Evolutionary conservation across 2,329 filamentous ascomycete species (phyloP).

Genomic region (Fusarium sublunatum): DNA sequence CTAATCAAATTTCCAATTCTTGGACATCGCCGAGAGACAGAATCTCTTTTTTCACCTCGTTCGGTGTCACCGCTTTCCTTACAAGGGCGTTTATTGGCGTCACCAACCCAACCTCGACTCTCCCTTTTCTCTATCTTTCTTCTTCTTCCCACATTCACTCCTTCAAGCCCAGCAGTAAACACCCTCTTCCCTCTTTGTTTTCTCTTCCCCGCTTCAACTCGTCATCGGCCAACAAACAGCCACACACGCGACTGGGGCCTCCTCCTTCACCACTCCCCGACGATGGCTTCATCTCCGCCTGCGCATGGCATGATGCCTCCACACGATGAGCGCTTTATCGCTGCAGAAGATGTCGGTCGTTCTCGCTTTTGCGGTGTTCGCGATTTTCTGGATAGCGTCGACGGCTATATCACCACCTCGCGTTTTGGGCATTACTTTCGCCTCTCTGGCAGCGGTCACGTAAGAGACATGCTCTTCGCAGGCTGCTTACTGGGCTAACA

Average conservation of each 20-base stretch:
- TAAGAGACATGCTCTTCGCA: conserved; percentile 53
- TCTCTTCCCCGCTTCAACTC: background rate
- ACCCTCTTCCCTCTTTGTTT: background rate
- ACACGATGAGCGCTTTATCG: conserved; percentile 1
- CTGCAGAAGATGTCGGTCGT: conserved; percentile 21
- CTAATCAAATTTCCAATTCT: background rate
- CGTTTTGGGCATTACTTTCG: conserved; percentile 71
- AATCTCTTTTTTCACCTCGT: conserved; percentile 13
- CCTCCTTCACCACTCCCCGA: background rate
- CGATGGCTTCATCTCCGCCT: conserved; percentile 29
- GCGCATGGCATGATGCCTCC: conserved; percentile 25
- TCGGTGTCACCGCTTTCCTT: conserved; percentile 34
- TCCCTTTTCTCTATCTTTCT: background rate
- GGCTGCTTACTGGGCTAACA: background rate
- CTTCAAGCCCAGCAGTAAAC: background rate
- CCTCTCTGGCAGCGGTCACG: conserved; percentile 75
- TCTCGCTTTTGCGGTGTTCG: conserved; percentile 51
- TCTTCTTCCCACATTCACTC: conserved; percentile 5
- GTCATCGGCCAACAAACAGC: background rate
- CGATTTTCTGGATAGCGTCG: conserved; percentile 51
- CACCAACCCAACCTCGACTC: conserved; percentile 21
- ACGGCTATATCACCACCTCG: conserved; percentile 54
- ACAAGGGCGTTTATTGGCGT: conserved; percentile 19
- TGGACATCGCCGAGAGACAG: conserved; percentile 8
- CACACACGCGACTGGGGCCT: background rate